Conservation (phyloP, 78 protist genomes). For the Chrysochromulina tobinii region DNA sequence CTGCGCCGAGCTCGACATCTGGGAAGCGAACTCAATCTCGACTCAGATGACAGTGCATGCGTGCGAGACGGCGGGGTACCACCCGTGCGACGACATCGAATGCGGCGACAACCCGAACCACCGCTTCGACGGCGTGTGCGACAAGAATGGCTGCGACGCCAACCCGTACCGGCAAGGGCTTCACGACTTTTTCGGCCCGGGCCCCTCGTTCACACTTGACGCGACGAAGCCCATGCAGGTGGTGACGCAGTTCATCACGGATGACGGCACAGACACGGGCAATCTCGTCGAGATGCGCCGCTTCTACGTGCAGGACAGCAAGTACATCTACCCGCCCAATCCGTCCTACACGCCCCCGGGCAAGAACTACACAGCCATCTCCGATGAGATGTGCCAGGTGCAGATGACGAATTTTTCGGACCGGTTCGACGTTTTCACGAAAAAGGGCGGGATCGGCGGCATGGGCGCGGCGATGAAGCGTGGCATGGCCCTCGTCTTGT, state of each 20-base stretch:
- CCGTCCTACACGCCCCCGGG: constrained; percentile 18
- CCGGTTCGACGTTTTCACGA: no score
- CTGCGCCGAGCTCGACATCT: constrained; percentile 75
- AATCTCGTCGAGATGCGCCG: constrained; percentile 60
- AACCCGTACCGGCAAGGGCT: constrained; percentile 71
- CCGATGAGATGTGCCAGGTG: constrained; percentile 33
- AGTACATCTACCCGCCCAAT: constrained; percentile 30
- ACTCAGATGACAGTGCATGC: constrained; percentile 66
- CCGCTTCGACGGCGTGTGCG: constrained; percentile 63
- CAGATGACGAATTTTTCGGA: constrained; percentile 55
- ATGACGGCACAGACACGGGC: constrained; percentile 67
- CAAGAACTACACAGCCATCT: constrained; percentile 52
- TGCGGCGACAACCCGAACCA: constrained; percentile 48
- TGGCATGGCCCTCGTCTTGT: constrained; percentile 68
- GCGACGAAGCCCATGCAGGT: constrained; percentile 61
- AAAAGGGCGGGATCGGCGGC: constrained; percentile 65
- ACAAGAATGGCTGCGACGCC: constrained; percentile 73
- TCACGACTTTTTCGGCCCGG: constrained; percentile 54
- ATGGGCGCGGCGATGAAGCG: constrained; percentile 59
- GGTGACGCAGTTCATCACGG: constrained; percentile 72
- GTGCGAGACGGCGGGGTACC: constrained; percentile 34
- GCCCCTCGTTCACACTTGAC: constrained; percentile 37
- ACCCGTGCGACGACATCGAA: constrained; percentile 34
- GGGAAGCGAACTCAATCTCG: constrained; percentile 74
- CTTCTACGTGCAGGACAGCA: constrained; percentile 68